A percentile compares a stretch with the other conserved stretches of the same genome.
Evolutionary conservation across 371 early-diverging fungal genomes (phyloP).

Genomic region (Massospora cicadina): DNA sequence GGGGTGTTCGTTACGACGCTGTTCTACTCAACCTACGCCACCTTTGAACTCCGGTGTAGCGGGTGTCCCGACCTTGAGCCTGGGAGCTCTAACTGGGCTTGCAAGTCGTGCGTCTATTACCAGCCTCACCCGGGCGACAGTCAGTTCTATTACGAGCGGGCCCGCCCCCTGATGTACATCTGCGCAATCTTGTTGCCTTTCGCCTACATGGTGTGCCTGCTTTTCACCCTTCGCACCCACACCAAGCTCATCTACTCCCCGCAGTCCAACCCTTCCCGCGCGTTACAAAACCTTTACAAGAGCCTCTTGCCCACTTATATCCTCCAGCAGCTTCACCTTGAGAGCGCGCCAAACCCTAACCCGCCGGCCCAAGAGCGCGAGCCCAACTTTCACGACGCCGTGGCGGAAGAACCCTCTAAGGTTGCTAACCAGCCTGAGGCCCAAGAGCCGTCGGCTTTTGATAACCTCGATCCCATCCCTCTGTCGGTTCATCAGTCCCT

Average conservation of each 20-base stretch:
- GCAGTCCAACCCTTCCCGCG: slow-evolving; percentile 16
- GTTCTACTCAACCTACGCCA: slow-evolving; percentile 82
- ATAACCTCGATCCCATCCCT: not conserved
- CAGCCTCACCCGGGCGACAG: slow-evolving; percentile 56
- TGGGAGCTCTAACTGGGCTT: slow-evolving; percentile 16
- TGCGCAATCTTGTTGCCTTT: slow-evolving; percentile 72
- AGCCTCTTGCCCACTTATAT: slow-evolving; percentile 17
- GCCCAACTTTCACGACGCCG: not conserved
- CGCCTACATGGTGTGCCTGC: slow-evolving; percentile 78
- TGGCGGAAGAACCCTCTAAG: not conserved
- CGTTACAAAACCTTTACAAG: slow-evolving; percentile 15
- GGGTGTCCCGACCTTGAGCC: not conserved
- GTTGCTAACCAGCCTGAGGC: not conserved
- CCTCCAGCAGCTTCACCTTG: slow-evolving; percentile 7
- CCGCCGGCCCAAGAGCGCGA: not conserved
- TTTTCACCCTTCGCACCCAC: slow-evolving; percentile 86
- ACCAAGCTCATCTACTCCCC: slow-evolving; percentile 30
- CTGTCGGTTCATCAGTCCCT: slow-evolving; percentile 2
- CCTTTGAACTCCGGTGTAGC: slow-evolving; percentile 20
- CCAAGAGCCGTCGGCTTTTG: not conserved
- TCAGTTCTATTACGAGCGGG: slow-evolving; percentile 59
- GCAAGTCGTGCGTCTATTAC: slow-evolving; percentile 40
- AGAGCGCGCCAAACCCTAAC: not conserved
- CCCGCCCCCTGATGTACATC: slow-evolving; percentile 71
- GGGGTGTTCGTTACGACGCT: slow-evolving; percentile 86